Evolutionary conservation across 805 yeast species (phyloP).

Genomic region (Lachancea kluyveri): DNA sequence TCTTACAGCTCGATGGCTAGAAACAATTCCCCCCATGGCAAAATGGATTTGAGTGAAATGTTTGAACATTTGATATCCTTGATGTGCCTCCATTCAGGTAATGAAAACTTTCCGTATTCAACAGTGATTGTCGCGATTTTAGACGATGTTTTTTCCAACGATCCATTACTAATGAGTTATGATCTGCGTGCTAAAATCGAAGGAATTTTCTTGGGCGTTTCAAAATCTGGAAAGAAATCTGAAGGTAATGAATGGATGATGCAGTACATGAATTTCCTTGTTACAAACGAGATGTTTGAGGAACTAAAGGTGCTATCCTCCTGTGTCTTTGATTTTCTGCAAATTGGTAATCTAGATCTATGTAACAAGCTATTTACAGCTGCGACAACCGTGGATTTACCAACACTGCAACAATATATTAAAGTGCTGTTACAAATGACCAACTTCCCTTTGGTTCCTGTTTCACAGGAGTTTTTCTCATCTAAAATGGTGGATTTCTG

Average conservation of each 20-base stretch:
- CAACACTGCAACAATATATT: conserved; percentile 33
- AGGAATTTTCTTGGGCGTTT: conserved; percentile 27
- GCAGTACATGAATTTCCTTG: conserved; percentile 30
- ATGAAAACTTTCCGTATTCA: conserved; percentile 21
- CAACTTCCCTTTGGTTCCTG: conserved; percentile 49
- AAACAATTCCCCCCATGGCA: conserved; percentile 19
- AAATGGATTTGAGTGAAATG: conserved; percentile 27
- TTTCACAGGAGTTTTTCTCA: conserved; percentile 53
- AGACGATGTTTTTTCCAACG: conserved; percentile 26
- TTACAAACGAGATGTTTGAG: conserved; percentile 24
- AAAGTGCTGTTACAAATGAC: conserved; percentile 48
- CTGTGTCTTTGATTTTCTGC: conserved; percentile 29
- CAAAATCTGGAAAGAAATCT: conserved; percentile 16
- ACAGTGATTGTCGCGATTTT: conserved; percentile 22
- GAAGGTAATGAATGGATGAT: conserved; percentile 28
- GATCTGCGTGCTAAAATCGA: conserved; percentile 27
- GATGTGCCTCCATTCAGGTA: conserved; percentile 25
- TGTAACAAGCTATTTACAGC: conserved; percentile 29
- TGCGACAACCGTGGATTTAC: conserved; percentile 7
- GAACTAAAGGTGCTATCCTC: conserved; percentile 29
- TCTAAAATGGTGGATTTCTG: conserved; percentile 58
- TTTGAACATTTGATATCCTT: conserved; percentile 24
- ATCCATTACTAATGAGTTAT: conserved; percentile 25
- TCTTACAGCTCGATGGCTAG: conserved; percentile 27
- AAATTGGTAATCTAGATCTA: conserved; percentile 26